Percentiles rank a stretch among this genome's conserved stretches.
These are phyloP conservation scores for Thecaphora thlaspeos DNA, from an alignment of 1,284 basidiomycete genomes.

Conservation along the genomic window DNA sequence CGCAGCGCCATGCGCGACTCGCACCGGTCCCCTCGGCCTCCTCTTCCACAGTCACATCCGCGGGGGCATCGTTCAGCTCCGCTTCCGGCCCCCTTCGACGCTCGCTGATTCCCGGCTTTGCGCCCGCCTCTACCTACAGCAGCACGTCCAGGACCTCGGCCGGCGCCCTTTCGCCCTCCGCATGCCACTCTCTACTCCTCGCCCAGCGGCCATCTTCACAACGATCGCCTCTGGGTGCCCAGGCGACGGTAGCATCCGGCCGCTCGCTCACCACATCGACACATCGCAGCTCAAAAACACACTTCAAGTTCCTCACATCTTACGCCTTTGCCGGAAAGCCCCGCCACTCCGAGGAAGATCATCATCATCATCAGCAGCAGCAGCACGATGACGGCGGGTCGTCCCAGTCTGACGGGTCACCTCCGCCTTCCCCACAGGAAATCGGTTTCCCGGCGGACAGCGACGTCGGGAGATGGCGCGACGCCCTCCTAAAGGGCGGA, in stretches of 20 bases:
- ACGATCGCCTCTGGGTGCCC: not conserved
- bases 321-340: constrained; percentile 77
- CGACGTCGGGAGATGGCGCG: constrained; percentile 72
- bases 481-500: constrained; percentile 63
- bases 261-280: not conserved
- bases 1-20: not conserved
- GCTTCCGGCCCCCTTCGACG: no score
- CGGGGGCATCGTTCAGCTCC: no score
- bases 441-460: constrained; percentile 68
- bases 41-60: not conserved
- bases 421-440: constrained; percentile 3
- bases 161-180: no score
- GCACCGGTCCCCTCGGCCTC: not conserved
- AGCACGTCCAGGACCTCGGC: no score
- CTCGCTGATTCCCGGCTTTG: no score
- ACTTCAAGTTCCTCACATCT: constrained; percentile 71
- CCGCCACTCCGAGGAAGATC: constrained; percentile 46
- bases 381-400: constrained; percentile 8
- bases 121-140: no score
- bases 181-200: no score
- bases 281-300: not conserved
- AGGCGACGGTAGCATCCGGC: no score
- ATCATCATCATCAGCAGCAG: constrained; percentile 2
- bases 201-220: no score
- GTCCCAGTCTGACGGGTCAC: constrained; percentile 13